Percentiles rank a stretch among this genome's conserved stretches.
These are phyloP conservation scores for Trichoderma sp. DNA, from an alignment of 2,329 filamentous ascomycete genomes.

Conservation along the genomic window DNA sequence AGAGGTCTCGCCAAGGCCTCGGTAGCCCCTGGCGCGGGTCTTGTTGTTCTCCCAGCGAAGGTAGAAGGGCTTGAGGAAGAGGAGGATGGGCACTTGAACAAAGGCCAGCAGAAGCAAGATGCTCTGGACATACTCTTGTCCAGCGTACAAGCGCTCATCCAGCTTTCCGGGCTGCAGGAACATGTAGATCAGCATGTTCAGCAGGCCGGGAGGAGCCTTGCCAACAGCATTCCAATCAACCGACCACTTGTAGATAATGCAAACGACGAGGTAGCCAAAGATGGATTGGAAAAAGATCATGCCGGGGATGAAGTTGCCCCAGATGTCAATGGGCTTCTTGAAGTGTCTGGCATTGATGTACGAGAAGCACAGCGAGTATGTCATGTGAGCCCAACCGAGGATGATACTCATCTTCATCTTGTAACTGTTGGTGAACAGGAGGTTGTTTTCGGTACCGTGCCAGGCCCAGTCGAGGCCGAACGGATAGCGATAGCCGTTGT, in stretches of 20 bases:
- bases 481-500: slow-evolving; percentile 78
- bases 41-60: slow-evolving; percentile 91
- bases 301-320: slow-evolving; percentile 94
- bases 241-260: slow-evolving; percentile 96
- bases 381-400: slow-evolving; percentile 98
- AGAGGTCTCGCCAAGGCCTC: slow-evolving; percentile 85
- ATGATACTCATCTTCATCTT: slow-evolving; percentile 99
- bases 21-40: slow-evolving; percentile 83
- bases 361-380: slow-evolving; percentile 90
- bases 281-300: slow-evolving; percentile 99
- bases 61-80: slow-evolving; percentile 95
- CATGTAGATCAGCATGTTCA: slow-evolving; percentile 99
- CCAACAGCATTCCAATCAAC: slow-evolving; percentile 72
- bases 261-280: slow-evolving; percentile 91
- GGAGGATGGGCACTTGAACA: slow-evolving; percentile 80
- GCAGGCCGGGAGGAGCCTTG: slow-evolving; percentile 74
- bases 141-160: slow-evolving; percentile 72
- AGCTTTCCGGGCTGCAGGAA: slow-evolving; percentile 81
- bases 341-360: slow-evolving; percentile 94
- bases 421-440: slow-evolving; percentile 96
- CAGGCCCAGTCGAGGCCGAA: slow-evolving; percentile 95
- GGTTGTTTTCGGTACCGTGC: slow-evolving; percentile 92
- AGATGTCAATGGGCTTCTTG: slow-evolving; percentile 91
- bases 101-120: slow-evolving; percentile 79
- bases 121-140: slow-evolving; percentile 74